Percentiles rank a stretch among this genome's conserved stretches.
Evolutionary conservation across 108 stramenopile genomes (phyloP).

Genomic region (Aurantiochytrium sp.): DNA sequence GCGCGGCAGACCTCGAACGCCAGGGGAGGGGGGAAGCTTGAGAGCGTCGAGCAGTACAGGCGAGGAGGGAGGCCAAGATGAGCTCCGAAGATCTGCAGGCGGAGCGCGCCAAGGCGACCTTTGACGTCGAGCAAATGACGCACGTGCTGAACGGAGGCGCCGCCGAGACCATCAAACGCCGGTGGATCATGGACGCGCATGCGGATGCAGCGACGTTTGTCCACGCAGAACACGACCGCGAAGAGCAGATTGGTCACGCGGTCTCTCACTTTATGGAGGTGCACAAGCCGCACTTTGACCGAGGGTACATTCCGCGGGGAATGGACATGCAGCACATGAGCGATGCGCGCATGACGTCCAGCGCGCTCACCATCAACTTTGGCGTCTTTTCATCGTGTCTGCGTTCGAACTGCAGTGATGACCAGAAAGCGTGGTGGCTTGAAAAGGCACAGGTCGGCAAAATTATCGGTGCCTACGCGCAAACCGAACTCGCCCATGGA

Average conservation of each 20-base stretch:
- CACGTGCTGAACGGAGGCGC: slow-evolving; percentile 1
- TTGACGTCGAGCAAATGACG: neutral
- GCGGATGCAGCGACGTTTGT: neutral
- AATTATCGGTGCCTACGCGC: neutral
- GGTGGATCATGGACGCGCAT: slow-evolving; percentile 4
- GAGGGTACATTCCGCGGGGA: neutral
- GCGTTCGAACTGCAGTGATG: neutral
- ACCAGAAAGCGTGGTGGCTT: neutral
- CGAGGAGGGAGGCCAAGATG: neutral
- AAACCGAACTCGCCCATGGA: slow-evolving; percentile 4
- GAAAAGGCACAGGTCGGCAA: neutral
- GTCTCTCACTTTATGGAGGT: neutral
- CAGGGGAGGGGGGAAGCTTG: too few species aligned
- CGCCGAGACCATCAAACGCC: neutral
- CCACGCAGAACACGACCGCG: neutral
- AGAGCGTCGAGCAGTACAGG: neutral
- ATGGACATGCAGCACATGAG: slow-evolving; percentile 21
- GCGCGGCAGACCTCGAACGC: too few species aligned
- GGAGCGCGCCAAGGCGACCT: slow-evolving; percentile 13
- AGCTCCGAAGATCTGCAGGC: neutral
- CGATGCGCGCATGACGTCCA: neutral
- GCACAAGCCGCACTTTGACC: slow-evolving; percentile 12
- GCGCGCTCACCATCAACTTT: slow-evolving; percentile 17
- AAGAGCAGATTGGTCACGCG: neutral
- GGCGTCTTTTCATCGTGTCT: neutral